Conservation (phyloP, 1,284 basidiomycete species). For the Cystobasidiaceae sp. region DNA sequence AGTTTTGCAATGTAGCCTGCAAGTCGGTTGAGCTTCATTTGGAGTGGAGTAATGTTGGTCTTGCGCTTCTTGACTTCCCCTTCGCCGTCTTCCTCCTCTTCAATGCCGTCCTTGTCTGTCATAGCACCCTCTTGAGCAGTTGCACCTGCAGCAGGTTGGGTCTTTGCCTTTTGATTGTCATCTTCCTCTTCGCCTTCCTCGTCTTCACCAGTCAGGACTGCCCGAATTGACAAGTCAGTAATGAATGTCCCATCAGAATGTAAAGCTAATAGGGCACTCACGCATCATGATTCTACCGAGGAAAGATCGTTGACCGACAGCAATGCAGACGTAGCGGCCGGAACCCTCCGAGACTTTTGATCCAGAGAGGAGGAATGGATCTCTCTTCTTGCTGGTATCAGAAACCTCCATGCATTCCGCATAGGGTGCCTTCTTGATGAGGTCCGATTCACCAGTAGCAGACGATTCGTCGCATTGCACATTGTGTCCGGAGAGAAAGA, state of each 20-base stretch:
- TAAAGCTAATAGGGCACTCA: slow-evolving; percentile 52
- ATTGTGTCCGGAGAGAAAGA: slow-evolving; percentile 87
- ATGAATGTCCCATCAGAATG: too few species aligned
- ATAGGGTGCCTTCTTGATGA: slow-evolving; percentile 81
- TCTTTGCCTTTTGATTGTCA: background rate
- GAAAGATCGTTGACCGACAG: slow-evolving; percentile 86
- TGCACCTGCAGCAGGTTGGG: slow-evolving; percentile 4
- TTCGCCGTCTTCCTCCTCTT: slow-evolving; percentile 2
- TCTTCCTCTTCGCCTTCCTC: slow-evolving; percentile 17
- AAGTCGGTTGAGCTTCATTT: slow-evolving; percentile 84
- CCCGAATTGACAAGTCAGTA: too few species aligned
- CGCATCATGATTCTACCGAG: slow-evolving; percentile 96
- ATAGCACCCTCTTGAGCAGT: background rate
- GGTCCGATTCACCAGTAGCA: slow-evolving; percentile 92
- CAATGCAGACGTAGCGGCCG: slow-evolving; percentile 84
- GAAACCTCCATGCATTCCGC: slow-evolving; percentile 60
- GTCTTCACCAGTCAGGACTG: slow-evolving; percentile 12
- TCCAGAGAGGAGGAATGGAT: slow-evolving; percentile 90
- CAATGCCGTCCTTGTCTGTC: too few species aligned
- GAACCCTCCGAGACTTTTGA: slow-evolving; percentile 92
- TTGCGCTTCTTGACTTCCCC: slow-evolving; percentile 5
- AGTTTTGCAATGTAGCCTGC: slow-evolving; percentile 92
- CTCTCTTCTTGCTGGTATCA: slow-evolving; percentile 57
- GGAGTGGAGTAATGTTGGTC: slow-evolving; percentile 78
- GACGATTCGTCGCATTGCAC: slow-evolving; percentile 95